Evolutionary conservation across 768 basidiomycete genomes (phyloP), one percentile per base, ranked within the genome.

Genomic region (Dictyophora rubrovolvata): DNA sequence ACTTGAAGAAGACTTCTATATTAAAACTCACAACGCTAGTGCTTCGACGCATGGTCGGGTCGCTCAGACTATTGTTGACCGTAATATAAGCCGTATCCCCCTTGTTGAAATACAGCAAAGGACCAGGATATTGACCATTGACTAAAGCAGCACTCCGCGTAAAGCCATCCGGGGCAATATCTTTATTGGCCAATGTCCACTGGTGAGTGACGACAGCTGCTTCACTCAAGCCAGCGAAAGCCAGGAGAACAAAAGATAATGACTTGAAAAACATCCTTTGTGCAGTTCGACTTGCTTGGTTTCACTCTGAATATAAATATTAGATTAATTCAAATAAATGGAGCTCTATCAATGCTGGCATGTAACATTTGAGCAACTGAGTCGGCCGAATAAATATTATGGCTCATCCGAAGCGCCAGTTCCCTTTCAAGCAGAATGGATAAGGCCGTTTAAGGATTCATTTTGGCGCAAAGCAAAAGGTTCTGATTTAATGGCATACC

Each of bases 111-210:
- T 47, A 64, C 61, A 82, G 76, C 33, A 79, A 63, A 9, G 79
- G 78, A 2, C 78, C 81, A 2, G 78, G 81, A 55, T 78, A 78
- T 1, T 63, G 69, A 16, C 78, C 78, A 34, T 72, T 73, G 37
- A 78, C 76, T 42, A 81, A 67, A 2, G 75, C 71, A n/a, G 79
- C 66, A 34, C 78, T 78, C 18, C 79, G 68, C 62, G 54, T 59
- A 59, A 74, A 80, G 18, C 81, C 80, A 66, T 82, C 81, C 0
- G 82, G 81, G 16, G 76, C 63, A 55, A 82, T 75, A 12, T 17
- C 50, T 17, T 51, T 16, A 20, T 47, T 51, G 36, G 57, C 22
- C 35, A 59, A 48, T 1, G 21, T 23, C 57, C 57, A 59, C 8
- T 53, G 17, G 1, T 59, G 23, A 35, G 21, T 21, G 21, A 28